Conservation (phyloP, 768 basidiomycete species). For the Rhodotorula paludigena region DNA sequence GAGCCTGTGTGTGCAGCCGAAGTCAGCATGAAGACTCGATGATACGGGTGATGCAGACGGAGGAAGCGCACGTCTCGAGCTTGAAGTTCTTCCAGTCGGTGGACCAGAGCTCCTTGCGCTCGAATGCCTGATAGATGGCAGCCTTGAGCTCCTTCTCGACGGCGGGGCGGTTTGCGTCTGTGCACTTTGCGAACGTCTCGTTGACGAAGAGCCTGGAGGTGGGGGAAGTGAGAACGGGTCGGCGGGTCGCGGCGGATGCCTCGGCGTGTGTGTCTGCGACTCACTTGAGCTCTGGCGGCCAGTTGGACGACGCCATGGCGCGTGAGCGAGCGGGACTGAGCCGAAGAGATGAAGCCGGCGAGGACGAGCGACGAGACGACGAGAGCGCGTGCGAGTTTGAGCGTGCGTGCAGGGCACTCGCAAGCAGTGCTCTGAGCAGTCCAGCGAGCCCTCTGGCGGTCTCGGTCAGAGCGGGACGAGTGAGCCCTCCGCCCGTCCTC, state of each 20-base stretch:
- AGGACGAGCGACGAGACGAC: too few relatives aligned
- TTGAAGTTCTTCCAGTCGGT: conserved; percentile 88
- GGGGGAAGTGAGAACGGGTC: neutral
- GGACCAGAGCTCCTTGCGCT: conserved; percentile 76
- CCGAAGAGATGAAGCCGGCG: neutral
- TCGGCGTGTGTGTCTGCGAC: too few relatives aligned
- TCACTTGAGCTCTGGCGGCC: conserved; percentile 45
- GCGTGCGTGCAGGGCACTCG: neutral
- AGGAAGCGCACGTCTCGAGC: conserved; percentile 66
- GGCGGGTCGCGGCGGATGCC: too few relatives aligned
- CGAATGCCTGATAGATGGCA: conserved; percentile 91
- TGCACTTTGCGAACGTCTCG: conserved; percentile 84
- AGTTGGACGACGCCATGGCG: conserved; percentile 24
- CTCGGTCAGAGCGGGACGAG: neutral
- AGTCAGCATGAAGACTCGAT: neutral
- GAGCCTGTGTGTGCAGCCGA: conserved; percentile 17
- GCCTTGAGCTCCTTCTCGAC: conserved; percentile 91
- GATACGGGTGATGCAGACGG: too few relatives aligned
- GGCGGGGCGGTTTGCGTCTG: conserved; percentile 74
- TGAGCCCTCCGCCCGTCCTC: neutral
- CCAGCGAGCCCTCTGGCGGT: neutral
- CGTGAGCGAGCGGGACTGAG: neutral
- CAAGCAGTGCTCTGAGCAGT: neutral
- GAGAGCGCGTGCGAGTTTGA: neutral
- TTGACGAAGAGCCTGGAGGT: conserved; percentile 81